Percentiles rank a stretch among this genome's conserved stretches.
Evolutionary conservation across 768 basidiomycete genomes (phyloP).

Genomic region (Mycena indigotica): DNA sequence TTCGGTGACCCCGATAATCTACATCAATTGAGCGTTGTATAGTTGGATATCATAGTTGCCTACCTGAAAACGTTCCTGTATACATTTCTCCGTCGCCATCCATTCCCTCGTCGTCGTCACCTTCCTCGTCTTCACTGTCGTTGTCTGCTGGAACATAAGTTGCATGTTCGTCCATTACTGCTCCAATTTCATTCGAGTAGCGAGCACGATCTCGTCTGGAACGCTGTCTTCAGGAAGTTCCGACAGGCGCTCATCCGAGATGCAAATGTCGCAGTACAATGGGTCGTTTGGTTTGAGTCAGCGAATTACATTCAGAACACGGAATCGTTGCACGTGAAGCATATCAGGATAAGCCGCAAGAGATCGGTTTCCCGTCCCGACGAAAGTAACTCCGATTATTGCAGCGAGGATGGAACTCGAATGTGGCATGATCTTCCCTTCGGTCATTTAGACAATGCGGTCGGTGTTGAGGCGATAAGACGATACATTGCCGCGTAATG

Average conservation of each 20-base stretch:
- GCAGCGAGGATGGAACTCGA: neutral
- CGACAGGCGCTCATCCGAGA: neutral
- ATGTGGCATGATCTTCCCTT: neutral
- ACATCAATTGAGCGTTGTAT: neutral
- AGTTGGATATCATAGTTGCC: neutral
- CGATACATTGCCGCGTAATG: neutral
- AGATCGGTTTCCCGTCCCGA: neutral
- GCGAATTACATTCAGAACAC: neutral
- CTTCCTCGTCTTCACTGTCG: neutral
- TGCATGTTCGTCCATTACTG: neutral
- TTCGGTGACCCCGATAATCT: neutral
- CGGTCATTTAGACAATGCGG: neutral
- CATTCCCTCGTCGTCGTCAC: neutral
- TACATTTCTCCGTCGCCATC: neutral
- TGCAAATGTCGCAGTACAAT: neutral
- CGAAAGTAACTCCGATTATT: neutral
- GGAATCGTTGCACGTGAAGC: neutral
- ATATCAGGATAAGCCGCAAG: neutral
- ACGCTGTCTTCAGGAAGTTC: neutral
- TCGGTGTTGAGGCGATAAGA: neutral
- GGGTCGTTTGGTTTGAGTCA: neutral
- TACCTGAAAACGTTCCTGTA: too few species aligned
- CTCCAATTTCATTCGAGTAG: neutral
- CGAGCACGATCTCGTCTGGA: neutral
- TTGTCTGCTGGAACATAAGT: neutral